Percentiles rank a stretch among this genome's conserved stretches.
Conservation (phyloP, 1,139 yeast genomes). For the Sugiyamaella grinbergsii region DNA sequence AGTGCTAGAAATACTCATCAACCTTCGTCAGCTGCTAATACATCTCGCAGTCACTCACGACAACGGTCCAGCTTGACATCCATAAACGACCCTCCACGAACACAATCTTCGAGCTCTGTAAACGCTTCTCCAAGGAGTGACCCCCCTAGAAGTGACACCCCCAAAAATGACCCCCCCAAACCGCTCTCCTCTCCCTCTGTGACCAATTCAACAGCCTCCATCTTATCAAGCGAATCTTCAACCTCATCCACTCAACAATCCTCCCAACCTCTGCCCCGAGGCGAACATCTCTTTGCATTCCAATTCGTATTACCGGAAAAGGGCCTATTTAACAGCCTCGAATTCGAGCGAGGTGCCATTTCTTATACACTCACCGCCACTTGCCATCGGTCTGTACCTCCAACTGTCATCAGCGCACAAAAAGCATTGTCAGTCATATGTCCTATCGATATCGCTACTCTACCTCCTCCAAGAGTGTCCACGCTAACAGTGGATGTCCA, state of each 20-base stretch:
- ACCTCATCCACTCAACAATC: slow-evolving; percentile 17
- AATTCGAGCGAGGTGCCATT: slow-evolving; percentile 86
- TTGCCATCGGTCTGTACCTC: slow-evolving; percentile 44
- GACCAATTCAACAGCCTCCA: background rate
- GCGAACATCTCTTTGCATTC: slow-evolving; percentile 88
- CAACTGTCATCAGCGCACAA: slow-evolving; percentile 34
- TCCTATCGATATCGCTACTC: slow-evolving; percentile 70
- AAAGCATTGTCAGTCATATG: slow-evolving; percentile 61
- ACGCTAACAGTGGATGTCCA: slow-evolving; percentile 58
- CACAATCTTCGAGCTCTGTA: too few species aligned
- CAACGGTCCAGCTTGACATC: too few species aligned
- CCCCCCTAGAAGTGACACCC: background rate
- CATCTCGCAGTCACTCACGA: too few species aligned
- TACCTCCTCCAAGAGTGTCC: slow-evolving; percentile 71
- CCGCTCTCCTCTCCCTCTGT: background rate
- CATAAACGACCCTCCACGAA: too few species aligned
- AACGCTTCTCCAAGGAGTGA: too few species aligned
- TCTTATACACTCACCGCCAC: slow-evolving; percentile 63
- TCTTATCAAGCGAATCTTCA: slow-evolving; percentile 9
- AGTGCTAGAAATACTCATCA: too few species aligned
- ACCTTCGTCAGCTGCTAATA: too few species aligned
- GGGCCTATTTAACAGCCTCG: slow-evolving; percentile 71
- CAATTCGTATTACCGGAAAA: slow-evolving; percentile 73
- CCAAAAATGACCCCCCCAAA: background rate
- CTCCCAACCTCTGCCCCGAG: slow-evolving; percentile 42